A percentile compares a stretch with the other conserved stretches of the same genome.
phyloP scores from a whole-genome alignment of 225 moss, liverwort and hornwort species.

The Marchantia paleacea region DNA sequence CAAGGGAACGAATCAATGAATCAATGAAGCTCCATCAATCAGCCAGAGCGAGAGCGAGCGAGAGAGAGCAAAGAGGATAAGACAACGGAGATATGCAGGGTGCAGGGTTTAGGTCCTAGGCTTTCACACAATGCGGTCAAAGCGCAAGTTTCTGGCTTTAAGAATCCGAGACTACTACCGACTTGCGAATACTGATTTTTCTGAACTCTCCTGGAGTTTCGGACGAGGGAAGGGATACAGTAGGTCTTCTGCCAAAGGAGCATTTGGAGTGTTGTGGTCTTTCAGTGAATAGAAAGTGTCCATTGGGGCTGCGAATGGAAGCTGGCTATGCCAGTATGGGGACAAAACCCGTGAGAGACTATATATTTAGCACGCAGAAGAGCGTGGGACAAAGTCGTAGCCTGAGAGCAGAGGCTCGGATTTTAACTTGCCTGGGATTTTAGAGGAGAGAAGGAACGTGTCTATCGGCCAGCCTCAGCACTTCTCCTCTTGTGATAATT shows the following conservation, averaged over 20 bases:
- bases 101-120: not conserved
- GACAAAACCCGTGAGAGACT: not conserved
- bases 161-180: not conserved
- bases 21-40: not conserved
- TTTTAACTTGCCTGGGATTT: not conserved
- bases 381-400: not conserved
- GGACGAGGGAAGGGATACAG: not conserved
- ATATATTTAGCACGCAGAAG: not conserved
- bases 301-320: not conserved
- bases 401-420: not conserved
- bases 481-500: not conserved
- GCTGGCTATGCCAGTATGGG: not conserved
- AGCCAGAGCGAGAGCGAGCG: not conserved
- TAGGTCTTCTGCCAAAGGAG: not conserved
- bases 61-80: not conserved
- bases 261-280: not conserved
- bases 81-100: not conserved
- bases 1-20: not conserved
- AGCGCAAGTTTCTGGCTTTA: not conserved
- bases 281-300: not conserved
- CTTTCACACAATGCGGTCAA: not conserved
- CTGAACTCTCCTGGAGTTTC: too few species aligned
- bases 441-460: conserved; percentile 2
- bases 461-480: conserved; percentile 1
- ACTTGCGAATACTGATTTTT: not conserved